Evolutionary conservation across 1,284 basidiomycete species (phyloP).

Genomic region (Leccinum solheimii): DNA sequence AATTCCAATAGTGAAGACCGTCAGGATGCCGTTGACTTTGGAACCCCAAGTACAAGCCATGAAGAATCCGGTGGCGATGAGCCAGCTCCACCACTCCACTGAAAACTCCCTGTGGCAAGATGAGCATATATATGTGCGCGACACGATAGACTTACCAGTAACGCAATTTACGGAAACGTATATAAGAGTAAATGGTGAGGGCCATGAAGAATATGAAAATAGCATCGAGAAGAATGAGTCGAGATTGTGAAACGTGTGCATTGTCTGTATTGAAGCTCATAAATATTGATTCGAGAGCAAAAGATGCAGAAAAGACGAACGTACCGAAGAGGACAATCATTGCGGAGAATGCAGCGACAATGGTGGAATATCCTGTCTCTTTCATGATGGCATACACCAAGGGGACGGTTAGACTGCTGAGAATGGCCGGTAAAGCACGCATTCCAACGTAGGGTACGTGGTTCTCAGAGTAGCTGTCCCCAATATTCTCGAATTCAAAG

Average conservation of each 20-base stretch:
- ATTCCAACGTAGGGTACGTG: slow-evolving; percentile 95
- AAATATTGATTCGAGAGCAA: neutral
- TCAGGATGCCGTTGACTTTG: slow-evolving; percentile 97
- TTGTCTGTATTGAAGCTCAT: slow-evolving; percentile 66
- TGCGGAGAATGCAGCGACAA: slow-evolving; percentile 88
- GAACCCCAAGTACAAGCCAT: slow-evolving; percentile 97
- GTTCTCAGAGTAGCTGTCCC: slow-evolving; percentile 85
- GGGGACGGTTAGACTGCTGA: slow-evolving; percentile 88
- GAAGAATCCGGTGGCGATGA: slow-evolving; percentile 86
- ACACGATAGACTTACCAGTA: slow-evolving; percentile 62
- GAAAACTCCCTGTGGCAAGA: slow-evolving; percentile 70
- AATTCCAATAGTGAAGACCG: slow-evolving; percentile 86
- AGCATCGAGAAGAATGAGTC: slow-evolving; percentile 95
- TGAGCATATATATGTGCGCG: neutral
- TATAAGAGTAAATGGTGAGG: slow-evolving; percentile 91
- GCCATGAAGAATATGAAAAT: slow-evolving; percentile 96
- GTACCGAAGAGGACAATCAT: slow-evolving; percentile 83
- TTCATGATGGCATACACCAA: slow-evolving; percentile 97
- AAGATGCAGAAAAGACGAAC: slow-evolving; percentile 27
- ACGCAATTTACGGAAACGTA: slow-evolving; percentile 93
- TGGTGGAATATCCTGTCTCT: slow-evolving; percentile 91
- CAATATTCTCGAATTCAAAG: slow-evolving; percentile 95
- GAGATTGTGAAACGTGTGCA: slow-evolving; percentile 92
- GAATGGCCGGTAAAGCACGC: slow-evolving; percentile 87
- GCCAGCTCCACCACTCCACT: slow-evolving; percentile 93